Evolutionary conservation across 2,329 filamentous ascomycete genomes (phyloP), one percentile per base, ranked within the genome.

Genomic region (Exophiala sp.): DNA sequence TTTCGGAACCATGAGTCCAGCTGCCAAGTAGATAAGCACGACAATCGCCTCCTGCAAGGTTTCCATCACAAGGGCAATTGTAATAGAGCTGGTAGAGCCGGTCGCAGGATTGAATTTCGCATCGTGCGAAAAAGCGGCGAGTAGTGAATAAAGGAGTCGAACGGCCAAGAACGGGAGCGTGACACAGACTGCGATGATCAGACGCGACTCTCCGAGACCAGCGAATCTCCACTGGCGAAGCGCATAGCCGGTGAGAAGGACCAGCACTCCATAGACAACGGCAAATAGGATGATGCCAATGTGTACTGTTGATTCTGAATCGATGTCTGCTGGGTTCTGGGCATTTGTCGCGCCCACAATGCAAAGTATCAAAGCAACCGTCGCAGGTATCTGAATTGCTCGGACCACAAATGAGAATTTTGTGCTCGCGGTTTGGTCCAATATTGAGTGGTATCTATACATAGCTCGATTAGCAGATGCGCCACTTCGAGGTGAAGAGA

Each of bases 81-180:
- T 29, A 5, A 8, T 29, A 5, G 24, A 29, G 24, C 24, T 29
- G 24, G 24, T 8, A 29, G 24, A 29, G 24, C 24, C 24, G n/a
- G 50, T 52, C 21, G 42, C 34, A 6, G 65, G 44, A 2, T 57
- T 64, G 54, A 69, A 70, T 0, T 57, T 54, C 1, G 48, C n/a
- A n/a, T 57, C 47, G 14, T 62, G 54, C 3, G 33, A 48, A 46
- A 70, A 71, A 14, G 62, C 50, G 3, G 63, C 58, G 2, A 71
- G 43, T 5, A 69, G 40, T 40, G 63, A 65, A 55, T 65, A 71
- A n/a, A 68, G 43, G 1, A 71, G 47, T 12, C 68, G 63, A 12
- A 69, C 58, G 24, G 64, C 62, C 2, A 71, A 47, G 14, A 71
- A 59, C 0, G 69, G 66, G 2, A 68, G 48, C 2, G 65, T 66